Percentiles rank a stretch among this genome's conserved stretches.
These are phyloP conservation scores for Xerocomus brunneocitrinus DNA, from an alignment of 768 basidiomycete species.

Conservation along the genomic window DNA sequence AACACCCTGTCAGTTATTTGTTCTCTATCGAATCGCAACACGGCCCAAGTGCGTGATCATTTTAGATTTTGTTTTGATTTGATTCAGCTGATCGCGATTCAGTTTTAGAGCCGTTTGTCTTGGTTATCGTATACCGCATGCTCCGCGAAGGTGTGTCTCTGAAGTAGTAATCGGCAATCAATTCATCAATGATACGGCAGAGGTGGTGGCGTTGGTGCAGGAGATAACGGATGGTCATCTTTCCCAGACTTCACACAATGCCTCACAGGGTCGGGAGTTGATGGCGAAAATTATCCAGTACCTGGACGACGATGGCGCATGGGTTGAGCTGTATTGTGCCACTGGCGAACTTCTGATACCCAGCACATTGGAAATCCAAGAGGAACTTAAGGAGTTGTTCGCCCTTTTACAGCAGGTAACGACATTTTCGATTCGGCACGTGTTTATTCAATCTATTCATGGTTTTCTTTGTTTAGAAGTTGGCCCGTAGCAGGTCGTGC, in stretches of 20 bases:
- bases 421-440: background rate
- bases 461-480: slow-evolving; percentile 24
- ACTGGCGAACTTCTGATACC: slow-evolving; percentile 70
- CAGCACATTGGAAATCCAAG: slow-evolving; percentile 26
- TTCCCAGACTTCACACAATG: slow-evolving; percentile 30
- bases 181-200: slow-evolving; percentile 34
- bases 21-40: slow-evolving; percentile 68
- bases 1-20: slow-evolving; percentile 71
- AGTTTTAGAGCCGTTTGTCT: slow-evolving; percentile 60
- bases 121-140: slow-evolving; percentile 73
- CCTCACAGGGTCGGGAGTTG: slow-evolving; percentile 39
- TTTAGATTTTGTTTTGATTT: slow-evolving; percentile 2
- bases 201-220: slow-evolving; percentile 63
- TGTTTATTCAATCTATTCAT: slow-evolving; percentile 22
- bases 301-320: slow-evolving; percentile 56
- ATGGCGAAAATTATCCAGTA: slow-evolving; percentile 50
- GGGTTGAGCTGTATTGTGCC: slow-evolving; percentile 66
- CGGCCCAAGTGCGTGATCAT: slow-evolving; percentile 48
- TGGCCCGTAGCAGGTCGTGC: slow-evolving; percentile 41
- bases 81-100: background rate
- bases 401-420: slow-evolving; percentile 31
- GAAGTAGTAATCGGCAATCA: background rate
- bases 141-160: slow-evolving; percentile 66
- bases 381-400: slow-evolving; percentile 24
- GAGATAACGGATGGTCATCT: slow-evolving; percentile 42